Evolutionary conservation across 139 green algal genomes (phyloP).

Genomic region (Axilococcus clingmanii): DNA sequence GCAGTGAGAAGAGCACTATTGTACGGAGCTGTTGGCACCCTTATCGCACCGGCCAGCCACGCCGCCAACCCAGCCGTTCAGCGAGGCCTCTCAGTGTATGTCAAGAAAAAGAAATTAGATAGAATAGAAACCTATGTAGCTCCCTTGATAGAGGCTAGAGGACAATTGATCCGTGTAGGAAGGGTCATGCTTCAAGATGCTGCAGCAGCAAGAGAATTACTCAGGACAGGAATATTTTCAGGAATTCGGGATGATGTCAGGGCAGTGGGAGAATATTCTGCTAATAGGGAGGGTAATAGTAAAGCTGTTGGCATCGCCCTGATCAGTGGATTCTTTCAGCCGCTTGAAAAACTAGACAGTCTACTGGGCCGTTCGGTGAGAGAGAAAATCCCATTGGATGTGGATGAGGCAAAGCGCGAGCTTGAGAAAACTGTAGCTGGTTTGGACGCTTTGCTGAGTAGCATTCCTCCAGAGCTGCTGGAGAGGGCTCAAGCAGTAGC

Average conservation of each 20-base stretch:
- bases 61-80: constrained; percentile 22
- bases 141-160: constrained; percentile 17
- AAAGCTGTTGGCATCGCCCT: constrained; percentile 3
- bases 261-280: constrained; percentile 23
- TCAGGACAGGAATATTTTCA: constrained; percentile 23
- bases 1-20: no score
- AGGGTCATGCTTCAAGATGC: constrained; percentile 16
- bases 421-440: constrained; percentile 12
- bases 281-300: neutral
- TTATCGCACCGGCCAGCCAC: neutral
- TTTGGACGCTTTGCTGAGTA: constrained; percentile 10
- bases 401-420: constrained; percentile 1
- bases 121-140: constrained; percentile 24
- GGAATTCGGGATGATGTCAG: constrained; percentile 17
- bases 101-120: constrained; percentile 28
- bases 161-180: constrained; percentile 22
- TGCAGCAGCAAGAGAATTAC: constrained; percentile 7
- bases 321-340: constrained; percentile 17
- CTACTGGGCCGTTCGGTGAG: constrained; percentile 5
- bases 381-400: neutral
- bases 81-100: constrained; percentile 13
- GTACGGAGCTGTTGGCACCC: neutral
- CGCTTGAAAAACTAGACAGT: constrained; percentile 17
- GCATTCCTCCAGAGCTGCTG: neutral
- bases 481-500: neutral